phyloP scores from a whole-genome alignment of 306 rosid genomes.

The Quercus suber region DNA sequence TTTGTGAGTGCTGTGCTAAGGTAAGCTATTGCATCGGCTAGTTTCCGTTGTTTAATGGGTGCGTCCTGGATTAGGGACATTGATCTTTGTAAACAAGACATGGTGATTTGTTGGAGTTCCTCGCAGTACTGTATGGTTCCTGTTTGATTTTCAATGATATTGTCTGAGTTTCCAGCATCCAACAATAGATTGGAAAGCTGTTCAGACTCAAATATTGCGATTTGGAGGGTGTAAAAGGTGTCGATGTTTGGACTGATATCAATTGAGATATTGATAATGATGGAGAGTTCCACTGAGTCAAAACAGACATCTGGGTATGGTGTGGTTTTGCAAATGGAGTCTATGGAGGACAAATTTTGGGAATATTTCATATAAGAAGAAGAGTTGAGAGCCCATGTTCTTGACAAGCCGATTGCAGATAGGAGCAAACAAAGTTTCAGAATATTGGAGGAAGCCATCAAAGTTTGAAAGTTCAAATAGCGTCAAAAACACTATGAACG shows the following conservation, averaged over 20 bases:
- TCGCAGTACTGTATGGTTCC: constrained; percentile 64
- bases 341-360: constrained; percentile 33
- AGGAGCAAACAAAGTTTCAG: constrained; percentile 36
- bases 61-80: constrained; percentile 33
- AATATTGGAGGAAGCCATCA: constrained; percentile 45
- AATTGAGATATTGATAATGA: constrained; percentile 28
- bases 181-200: constrained; percentile 50
- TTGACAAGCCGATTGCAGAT: constrained; percentile 23
- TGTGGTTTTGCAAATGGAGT: constrained; percentile 49
- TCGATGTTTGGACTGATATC: constrained; percentile 59
- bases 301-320: constrained; percentile 63
- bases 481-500: no score
- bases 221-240: constrained; percentile 45
- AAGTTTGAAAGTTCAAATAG: background rate
- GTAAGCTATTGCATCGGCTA: constrained; percentile 54
- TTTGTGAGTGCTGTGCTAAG: constrained; percentile 85
- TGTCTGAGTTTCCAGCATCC: constrained; percentile 25
- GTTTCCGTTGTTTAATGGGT: constrained; percentile 9
- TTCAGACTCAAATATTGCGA: constrained; percentile 49
- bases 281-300: constrained; percentile 56
- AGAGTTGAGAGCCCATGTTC: constrained; percentile 11
- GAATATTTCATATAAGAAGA: constrained; percentile 24
- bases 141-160: constrained; percentile 57
- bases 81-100: constrained; percentile 48
- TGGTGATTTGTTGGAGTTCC: constrained; percentile 66